A percentile compares a stretch with the other conserved stretches of the same genome.
Conservation (phyloP, 2,329 filamentous ascomycete genomes). For the Penicillium olsonii region DNA sequence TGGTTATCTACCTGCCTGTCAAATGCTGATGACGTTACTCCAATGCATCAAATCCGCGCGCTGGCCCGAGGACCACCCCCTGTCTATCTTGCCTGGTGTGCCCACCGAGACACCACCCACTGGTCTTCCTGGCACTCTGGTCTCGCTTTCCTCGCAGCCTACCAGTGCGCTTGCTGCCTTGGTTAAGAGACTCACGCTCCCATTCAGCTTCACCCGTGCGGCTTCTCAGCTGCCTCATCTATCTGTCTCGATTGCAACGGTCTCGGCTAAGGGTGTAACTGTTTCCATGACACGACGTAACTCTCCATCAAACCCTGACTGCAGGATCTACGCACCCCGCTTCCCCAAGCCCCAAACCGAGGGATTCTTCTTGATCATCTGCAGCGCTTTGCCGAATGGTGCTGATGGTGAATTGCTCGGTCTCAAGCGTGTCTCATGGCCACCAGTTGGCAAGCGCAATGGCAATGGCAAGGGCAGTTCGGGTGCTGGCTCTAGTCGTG, state of each 20-base stretch:
- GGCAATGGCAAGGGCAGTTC: constrained; percentile 16
- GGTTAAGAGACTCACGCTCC: constrained; percentile 32
- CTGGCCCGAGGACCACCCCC: constrained; percentile 80
- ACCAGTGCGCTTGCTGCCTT: constrained; percentile 27
- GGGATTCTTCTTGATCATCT: constrained; percentile 84
- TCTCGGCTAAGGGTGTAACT: constrained; percentile 63
- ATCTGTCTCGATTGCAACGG: constrained; percentile 59
- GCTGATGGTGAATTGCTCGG: constrained; percentile 75
- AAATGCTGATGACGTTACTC: constrained; percentile 79
- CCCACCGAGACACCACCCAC: constrained; percentile 28
- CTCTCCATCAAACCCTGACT: constrained; percentile 63
- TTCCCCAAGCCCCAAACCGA: constrained; percentile 96
- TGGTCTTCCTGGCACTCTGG: constrained; percentile 32
- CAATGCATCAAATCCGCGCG: constrained; percentile 90
- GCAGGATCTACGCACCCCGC: constrained; percentile 78
- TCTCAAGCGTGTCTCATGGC: constrained; percentile 84
- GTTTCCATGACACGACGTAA: constrained; percentile 66
- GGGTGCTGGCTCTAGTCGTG: constrained; percentile 16
- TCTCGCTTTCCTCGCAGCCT: constrained; percentile 34
- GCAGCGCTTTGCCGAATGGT: constrained; percentile 40
- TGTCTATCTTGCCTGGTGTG: constrained; percentile 78
- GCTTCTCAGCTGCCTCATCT: constrained; percentile 70
- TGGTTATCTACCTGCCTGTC: constrained; percentile 74
- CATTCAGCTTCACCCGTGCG: constrained; percentile 55
- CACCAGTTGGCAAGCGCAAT: constrained; percentile 34